Evolutionary conservation across 139 green algal genomes (phyloP), one percentile per base, ranked within the genome.

Genomic region (Chlamydomonas sphaeroides): DNA sequence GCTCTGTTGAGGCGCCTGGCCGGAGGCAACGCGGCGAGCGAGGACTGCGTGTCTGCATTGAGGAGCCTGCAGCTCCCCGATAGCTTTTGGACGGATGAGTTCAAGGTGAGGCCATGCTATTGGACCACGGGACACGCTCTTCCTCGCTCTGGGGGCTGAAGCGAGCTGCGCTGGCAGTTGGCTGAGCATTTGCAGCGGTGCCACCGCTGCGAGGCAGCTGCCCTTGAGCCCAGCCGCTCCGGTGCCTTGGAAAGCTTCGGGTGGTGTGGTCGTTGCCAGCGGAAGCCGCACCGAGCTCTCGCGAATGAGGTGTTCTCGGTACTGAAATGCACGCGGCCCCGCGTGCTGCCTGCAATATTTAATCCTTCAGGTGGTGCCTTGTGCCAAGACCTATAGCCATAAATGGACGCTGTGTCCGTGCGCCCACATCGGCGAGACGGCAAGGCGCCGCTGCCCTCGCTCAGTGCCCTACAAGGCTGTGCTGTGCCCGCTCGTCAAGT

Each of bases 331-430:
- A 51, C 45, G 10, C 45, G 45, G 10, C 14, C 45, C 45, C 45
- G 14, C 45, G 45, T 51, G 10, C 8, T 51, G 45, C 14, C 10
- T 51, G 45, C 14, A 51, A 51, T 51, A 14, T 14, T 51, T 51
- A 14, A 14, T 8, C 45, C 53, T 61, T 25, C 76, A 90, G 86
- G 86, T 90, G 3, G 78, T 78, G 10, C 82, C 82, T 20, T 90
- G 86, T 32, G 45, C 83, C 18, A 84, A 86, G 57, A 83, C 72
- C 11, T 88, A 80, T 56, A 25, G 20, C 32, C 87, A 88, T 63
- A 91, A 88, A 68, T 91, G 87, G 87, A 87, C 87, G 21, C 79
- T 88, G 10, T 91, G 87, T 83, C 83, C 83, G 0, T 91, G 87
- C 53, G 87, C 74, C 1, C 87, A 91, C 23, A 83, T 68, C 14